Evolutionary conservation across 225 moss, liverwort and hornwort species (phyloP).

Genomic region (Pseudoscleropodium purum): DNA sequence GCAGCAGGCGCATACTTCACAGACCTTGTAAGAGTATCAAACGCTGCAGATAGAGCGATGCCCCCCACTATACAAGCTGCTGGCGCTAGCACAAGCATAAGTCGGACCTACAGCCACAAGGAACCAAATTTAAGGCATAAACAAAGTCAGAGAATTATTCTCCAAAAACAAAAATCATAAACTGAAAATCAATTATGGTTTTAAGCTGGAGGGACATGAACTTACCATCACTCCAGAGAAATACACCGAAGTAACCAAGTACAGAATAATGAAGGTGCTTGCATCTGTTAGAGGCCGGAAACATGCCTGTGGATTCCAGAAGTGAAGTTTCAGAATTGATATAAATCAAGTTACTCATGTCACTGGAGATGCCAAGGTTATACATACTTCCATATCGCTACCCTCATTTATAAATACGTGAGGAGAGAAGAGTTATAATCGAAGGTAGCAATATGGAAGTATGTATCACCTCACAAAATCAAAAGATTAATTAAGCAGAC

Average conservation of each 20-base stretch:
- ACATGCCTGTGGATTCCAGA: conserved; percentile 65
- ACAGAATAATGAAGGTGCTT: conserved; percentile 82
- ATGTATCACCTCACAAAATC: neutral
- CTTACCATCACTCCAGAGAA: conserved; percentile 99
- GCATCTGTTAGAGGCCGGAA: conserved; percentile 94
- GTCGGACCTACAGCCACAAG: conserved; percentile 68
- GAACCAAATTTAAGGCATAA: neutral
- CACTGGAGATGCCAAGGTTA: neutral
- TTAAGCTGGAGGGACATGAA: neutral
- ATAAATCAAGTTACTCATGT: neutral
- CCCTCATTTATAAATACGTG: neutral
- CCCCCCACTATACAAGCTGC: conserved; percentile 96
- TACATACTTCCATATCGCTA: neutral
- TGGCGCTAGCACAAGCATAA: conserved; percentile 98
- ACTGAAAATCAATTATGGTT: neutral
- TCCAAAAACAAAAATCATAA: neutral
- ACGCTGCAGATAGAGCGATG: conserved; percentile 93
- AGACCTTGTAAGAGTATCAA: conserved; percentile 79
- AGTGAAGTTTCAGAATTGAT: neutral
- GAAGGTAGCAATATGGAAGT: neutral
- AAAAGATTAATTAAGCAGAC: neutral
- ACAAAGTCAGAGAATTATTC: neutral
- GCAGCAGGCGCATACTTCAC: conserved; percentile 72
- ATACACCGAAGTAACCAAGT: conserved; percentile 96
- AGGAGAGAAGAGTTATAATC: neutral